Conservation (phyloP, 1,139 yeast species). For the Yamadazyma diddensiae region DNA sequence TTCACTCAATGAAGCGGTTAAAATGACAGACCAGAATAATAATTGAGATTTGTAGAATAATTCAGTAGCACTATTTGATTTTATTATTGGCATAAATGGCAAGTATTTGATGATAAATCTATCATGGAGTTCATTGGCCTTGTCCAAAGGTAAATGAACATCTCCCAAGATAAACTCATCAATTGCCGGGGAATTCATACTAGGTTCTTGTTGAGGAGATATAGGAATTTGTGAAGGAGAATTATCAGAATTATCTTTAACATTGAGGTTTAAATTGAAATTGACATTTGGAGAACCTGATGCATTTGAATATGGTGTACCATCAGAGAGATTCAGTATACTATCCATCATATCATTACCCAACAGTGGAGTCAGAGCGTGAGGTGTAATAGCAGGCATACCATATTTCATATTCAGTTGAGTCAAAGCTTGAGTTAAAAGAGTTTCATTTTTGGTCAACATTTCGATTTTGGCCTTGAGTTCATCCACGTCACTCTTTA, state of each 20-base stretch:
- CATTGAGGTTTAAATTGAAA: constrained; percentile 5
- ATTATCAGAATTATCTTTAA: constrained; percentile 18
- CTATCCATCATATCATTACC: constrained; percentile 1
- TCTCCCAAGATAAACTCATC: constrained; percentile 72
- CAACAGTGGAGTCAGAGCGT: not conserved
- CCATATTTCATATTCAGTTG: constrained; percentile 33
- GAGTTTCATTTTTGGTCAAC: constrained; percentile 65
- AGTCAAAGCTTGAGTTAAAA: constrained; percentile 62
- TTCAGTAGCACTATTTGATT: constrained; percentile 70
- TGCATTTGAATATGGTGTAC: constrained; percentile 9
- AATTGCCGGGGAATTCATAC: constrained; percentile 14
- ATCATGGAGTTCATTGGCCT: constrained; percentile 71
- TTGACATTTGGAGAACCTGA: constrained; percentile 9
- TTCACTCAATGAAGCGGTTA: constrained; percentile 82
- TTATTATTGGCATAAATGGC: constrained; percentile 78
- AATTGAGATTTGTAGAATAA: constrained; percentile 80
- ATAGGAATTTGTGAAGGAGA: constrained; percentile 17
- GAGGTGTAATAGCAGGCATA: constrained; percentile 5
- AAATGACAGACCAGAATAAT: constrained; percentile 86
- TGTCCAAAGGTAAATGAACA: constrained; percentile 59
- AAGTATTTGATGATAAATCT: constrained; percentile 64
- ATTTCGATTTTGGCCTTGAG: constrained; percentile 74
- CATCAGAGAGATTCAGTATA: constrained; percentile 9
- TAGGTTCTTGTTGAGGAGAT: constrained; percentile 7
- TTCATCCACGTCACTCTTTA: constrained; percentile 82